phyloP scores from a whole-genome alignment of 1,284 basidiomycete genomes.

The Butyriboletus appendiculatus region DNA sequence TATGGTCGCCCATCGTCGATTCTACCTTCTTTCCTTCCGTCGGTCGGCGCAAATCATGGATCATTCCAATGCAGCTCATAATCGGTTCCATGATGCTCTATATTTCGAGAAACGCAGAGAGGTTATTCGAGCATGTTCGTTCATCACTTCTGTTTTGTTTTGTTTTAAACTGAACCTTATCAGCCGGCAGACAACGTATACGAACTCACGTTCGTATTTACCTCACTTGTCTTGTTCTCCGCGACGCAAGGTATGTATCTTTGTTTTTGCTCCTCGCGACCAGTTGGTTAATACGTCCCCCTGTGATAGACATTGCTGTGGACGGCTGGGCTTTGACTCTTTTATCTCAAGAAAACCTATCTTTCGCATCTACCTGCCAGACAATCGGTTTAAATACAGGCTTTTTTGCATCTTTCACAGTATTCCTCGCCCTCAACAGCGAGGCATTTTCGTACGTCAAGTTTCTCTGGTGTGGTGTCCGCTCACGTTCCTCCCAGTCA shows the following conservation, averaged over 20 bases:
- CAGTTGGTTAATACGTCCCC: conserved; percentile 2
- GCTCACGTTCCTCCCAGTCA: conserved; percentile 39
- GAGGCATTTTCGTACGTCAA: conserved; percentile 82
- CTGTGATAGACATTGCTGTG: conserved; percentile 85
- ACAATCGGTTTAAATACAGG: conserved; percentile 97
- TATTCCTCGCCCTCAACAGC: conserved; percentile 96
- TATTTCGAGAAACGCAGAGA: conserved; percentile 81
- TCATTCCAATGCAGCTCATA: conserved; percentile 94
- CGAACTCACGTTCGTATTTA: conserved; percentile 87
- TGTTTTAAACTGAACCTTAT: conserved; percentile 17
- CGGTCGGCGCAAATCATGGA: conserved; percentile 97
- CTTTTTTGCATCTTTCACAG: conserved; percentile 95
- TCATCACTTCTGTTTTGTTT: neutral
- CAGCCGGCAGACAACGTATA: conserved; percentile 83
- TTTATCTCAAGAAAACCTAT: conserved; percentile 92
- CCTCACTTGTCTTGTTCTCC: conserved; percentile 90
- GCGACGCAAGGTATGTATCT: conserved; percentile 85
- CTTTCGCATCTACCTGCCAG: conserved; percentile 97
- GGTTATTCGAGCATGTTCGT: conserved; percentile 80
- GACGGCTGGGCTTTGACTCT: conserved; percentile 99
- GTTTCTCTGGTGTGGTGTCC: neutral
- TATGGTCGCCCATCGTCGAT: conserved; percentile 99
- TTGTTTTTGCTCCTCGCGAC: neutral
- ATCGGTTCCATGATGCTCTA: conserved; percentile 90
- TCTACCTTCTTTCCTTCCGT: conserved; percentile 81